A percentile compares a stretch with the other conserved stretches of the same genome.
phyloP scores from a whole-genome alignment of 2,329 filamentous ascomycete genomes.

The Metarhizium humberi region DNA sequence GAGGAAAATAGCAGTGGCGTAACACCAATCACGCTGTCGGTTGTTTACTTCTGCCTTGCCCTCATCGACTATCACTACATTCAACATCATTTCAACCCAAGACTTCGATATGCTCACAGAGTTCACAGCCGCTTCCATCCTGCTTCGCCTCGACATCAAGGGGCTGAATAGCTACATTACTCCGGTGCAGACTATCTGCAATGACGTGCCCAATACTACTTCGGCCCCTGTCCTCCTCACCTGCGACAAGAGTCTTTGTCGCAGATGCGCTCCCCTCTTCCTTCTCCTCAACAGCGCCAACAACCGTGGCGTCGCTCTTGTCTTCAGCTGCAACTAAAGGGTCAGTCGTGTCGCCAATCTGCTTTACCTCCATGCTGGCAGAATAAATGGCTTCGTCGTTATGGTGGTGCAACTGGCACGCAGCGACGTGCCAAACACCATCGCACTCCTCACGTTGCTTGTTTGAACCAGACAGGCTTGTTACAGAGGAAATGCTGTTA shows the following conservation, averaged over 20 bases:
- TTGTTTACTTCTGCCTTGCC: neutral
- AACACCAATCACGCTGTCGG: neutral
- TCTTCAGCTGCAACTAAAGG: neutral
- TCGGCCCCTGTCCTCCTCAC: neutral
- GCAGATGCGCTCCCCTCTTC: neutral
- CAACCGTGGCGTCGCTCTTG: neutral
- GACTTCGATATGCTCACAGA: neutral
- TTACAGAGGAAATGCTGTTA: neutral
- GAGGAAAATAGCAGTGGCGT: neutral
- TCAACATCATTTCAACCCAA: neutral
- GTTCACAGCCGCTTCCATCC: neutral
- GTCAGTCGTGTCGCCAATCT: neutral
- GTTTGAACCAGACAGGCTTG: neutral
- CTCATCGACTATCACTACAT: neutral
- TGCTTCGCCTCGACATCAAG: neutral
- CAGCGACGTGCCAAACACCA: neutral
- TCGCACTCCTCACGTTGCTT: neutral
- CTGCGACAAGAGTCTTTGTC: neutral
- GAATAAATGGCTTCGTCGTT: neutral
- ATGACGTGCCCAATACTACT: neutral
- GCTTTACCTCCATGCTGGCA: neutral
- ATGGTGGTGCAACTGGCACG: neutral
- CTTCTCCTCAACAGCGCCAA: neutral
- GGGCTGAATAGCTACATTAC: neutral
- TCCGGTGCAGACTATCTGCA: neutral